Conservation (phyloP, 2,329 filamentous ascomycete species). For the Fusarium oligoseptatum region DNA sequence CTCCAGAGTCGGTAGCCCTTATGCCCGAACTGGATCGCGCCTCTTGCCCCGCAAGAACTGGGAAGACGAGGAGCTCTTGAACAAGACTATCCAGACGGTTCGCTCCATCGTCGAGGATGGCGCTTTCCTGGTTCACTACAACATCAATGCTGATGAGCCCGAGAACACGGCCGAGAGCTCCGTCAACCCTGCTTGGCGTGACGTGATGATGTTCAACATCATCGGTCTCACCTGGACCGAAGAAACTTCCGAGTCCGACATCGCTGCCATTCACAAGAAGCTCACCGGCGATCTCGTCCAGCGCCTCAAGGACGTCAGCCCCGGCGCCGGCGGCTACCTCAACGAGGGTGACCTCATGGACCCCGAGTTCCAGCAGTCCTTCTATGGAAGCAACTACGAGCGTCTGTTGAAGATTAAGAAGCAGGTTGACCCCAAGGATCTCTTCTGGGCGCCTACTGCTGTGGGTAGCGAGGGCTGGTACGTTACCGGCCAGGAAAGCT, state of each 20-base stretch:
- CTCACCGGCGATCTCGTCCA: conserved; percentile 50
- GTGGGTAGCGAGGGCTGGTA: conserved; percentile 25
- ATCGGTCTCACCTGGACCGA: conserved; percentile 39
- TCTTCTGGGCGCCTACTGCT: conserved; percentile 43
- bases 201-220: conserved; percentile 53
- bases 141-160: conserved; percentile 41
- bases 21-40: conserved; percentile 51
- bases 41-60: conserved; percentile 54
- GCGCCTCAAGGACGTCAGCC: conserved; percentile 46
- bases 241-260: conserved; percentile 17
- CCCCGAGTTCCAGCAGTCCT: conserved; percentile 42
- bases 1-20: conserved; percentile 34
- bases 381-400: conserved; percentile 48
- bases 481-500: conserved; percentile 17
- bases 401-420: conserved; percentile 48
- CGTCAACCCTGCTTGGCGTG: conserved; percentile 63
- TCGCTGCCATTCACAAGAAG: conserved; percentile 45
- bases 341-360: conserved; percentile 52
- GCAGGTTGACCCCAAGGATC: conserved; percentile 46
- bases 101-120: conserved; percentile 40
- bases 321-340: conserved; percentile 45
- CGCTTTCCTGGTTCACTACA: conserved; percentile 42
- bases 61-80: conserved; percentile 29
- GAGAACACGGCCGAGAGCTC: conserved; percentile 48
- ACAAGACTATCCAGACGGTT: conserved; percentile 38